Base-by-base conservation (phyloP, 805 yeast species). In the Barnettozyma botsteinii region DNA sequence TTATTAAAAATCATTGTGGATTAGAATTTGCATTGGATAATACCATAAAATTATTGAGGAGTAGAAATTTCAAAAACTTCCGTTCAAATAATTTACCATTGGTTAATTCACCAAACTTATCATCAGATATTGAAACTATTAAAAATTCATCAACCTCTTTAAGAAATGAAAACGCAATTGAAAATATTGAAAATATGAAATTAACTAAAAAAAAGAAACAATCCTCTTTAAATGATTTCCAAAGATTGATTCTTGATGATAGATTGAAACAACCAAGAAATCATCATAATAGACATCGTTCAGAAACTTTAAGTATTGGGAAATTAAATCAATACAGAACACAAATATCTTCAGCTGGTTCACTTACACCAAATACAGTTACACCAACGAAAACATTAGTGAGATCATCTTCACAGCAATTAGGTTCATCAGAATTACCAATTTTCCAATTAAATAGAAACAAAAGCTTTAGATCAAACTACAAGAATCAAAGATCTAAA, bases 1-100 rank as follows among this genome's bases (percentile, higher is more conserved):
- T 89, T 32, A 86, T 91, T 34, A 73, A 81, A 49, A 91, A 93
- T 58, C 96, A 87, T 55, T 88, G 96, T 61, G 80, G 93, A 0
- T 77, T 88, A 24, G 98, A 91, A 55, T 81, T 91, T 59, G 83
- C 88, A 0, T 65, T 91, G 30, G 98, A 91, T 59, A 73, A 72
- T 43, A 83, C 93, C 8, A 87, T 93, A 8, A 69, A 80, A n/a
- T 55, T 61, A 8, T 59, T 88, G 40, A 70, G 87, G 47, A 79
- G 85, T 7, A 67, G 82, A 46, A 64, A 81, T 21, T 73, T 82
- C 15, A 63, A 70, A 31, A 52, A 59, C 12, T 52, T 62, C 5
- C 47, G 50, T 15, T 41, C 45, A 11, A 36, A 40, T 24, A 44
- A 40, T 8, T 20, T 53, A 12, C 49, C 56, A 3, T 29, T 55